A percentile compares a stretch with the other conserved stretches of the same genome.
phyloP scores from a whole-genome alignment of 352 stramenopile species.

The Pythium guiyangense region DNA sequence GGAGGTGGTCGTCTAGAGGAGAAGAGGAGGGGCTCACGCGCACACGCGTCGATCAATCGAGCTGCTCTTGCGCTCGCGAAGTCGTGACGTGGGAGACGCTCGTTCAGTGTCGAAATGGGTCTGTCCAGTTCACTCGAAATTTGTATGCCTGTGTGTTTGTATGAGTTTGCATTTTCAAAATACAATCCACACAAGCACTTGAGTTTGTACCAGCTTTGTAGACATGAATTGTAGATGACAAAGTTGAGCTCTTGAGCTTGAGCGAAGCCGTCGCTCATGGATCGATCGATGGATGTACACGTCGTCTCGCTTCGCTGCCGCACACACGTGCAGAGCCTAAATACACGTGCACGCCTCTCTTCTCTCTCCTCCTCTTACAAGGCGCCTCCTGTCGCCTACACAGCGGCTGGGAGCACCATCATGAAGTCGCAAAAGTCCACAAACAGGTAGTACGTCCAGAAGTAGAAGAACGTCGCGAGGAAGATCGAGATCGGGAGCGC shows the following conservation, averaged over 20 bases:
- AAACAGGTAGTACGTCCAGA: conserved; percentile 79
- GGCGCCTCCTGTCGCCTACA: no score
- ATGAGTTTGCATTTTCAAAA: background rate
- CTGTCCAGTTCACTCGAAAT: background rate
- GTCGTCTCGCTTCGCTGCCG: no score
- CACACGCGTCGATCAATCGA: no score
- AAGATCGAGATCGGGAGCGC: conserved; percentile 95
- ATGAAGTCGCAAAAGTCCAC: conserved; percentile 83
- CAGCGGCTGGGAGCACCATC: conserved; percentile 54
- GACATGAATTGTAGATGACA: no score
- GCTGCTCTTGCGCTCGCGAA: no score
- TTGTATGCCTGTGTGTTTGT: no score
- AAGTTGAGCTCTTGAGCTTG: no score
- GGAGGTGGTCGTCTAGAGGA: background rate
- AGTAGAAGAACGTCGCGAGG: conserved; percentile 77
- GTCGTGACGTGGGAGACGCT: no score
- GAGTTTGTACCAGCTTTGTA: background rate
- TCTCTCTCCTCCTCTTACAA: background rate
- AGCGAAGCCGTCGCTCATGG: no score
- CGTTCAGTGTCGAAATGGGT: background rate
- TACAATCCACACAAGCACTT: background rate
- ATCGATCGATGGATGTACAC: no score
- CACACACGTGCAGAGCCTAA: background rate
- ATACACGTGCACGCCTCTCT: background rate
- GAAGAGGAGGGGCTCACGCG: background rate